Base-by-base conservation (phyloP, 2,329 filamentous ascomycete species). In the Exophiala phaeomuriformis region DNA sequence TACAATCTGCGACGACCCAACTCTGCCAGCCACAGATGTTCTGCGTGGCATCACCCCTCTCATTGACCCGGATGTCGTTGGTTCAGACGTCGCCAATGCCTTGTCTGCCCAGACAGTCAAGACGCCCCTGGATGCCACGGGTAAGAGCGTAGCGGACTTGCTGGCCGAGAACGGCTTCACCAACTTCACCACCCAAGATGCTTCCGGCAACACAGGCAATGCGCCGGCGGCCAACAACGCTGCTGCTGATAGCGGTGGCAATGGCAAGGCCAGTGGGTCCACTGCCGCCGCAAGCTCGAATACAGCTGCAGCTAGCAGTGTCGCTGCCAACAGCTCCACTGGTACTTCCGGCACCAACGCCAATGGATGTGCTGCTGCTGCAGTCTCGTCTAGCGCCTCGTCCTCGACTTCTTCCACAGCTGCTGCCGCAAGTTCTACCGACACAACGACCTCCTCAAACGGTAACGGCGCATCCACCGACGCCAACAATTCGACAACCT, bases 41-140 rank as follows among this genome's bases (percentile, higher is more conserved):
- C 79, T 87, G 32, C 76, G 84, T 41, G 84, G 84, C 57, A 82
- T 88, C 52, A 74, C 85, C 3, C 83, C 84, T 29, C 73, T 84
- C 10, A 77, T 87, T 57, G 84, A 87, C 66, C 83, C 84, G 2
- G 78, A 70, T 56, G 81, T 86, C 37, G 71, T 63, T 47, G 80
- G 77, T 53, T 71, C 79, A 27, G 81, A 76, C 51, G 63, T 71
- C 7, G 79, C 81, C 65, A 86, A 85, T 57, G 77, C 78, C 56
- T 79, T 83, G 66, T 81, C 82, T 10, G 70, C 68, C 1, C 67
- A 68, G 28, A 83, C 79, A 3, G 65, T 77, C 43, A 65, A 65
- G 12, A 74, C 68, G 2, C 81, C 84, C 2, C 80, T 86, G 44
- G 67, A 75, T 42, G 81, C 82, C 9, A 67, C 66, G 49, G 83